Evolutionary conservation across 1,139 yeast genomes (phyloP).

Genomic region (Lizanozyma gosingica): DNA sequence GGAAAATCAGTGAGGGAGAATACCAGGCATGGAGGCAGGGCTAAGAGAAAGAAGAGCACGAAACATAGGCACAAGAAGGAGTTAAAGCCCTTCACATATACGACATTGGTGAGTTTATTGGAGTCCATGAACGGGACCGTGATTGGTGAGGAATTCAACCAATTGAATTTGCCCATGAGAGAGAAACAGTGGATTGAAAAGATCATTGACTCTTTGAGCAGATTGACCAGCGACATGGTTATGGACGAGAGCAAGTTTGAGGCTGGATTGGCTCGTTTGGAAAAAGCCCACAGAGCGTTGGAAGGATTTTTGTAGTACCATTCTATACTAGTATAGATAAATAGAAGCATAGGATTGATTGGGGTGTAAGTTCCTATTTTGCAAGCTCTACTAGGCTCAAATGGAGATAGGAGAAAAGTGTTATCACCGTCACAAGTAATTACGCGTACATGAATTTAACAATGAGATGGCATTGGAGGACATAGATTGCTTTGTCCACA

Average conservation of each 20-base stretch:
- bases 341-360: too few relatives aligned
- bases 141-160: constrained; percentile 64
- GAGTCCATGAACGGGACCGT: constrained; percentile 59
- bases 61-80: constrained; percentile 6
- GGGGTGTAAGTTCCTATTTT: too few relatives aligned
- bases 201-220: constrained; percentile 73
- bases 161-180: constrained; percentile 62
- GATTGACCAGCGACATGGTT: constrained; percentile 85
- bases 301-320: constrained; percentile 55
- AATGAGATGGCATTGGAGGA: too few relatives aligned
- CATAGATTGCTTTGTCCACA: too few relatives aligned
- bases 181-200: constrained; percentile 78
- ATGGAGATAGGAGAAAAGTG: too few relatives aligned
- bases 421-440: too few relatives aligned
- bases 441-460: too few relatives aligned
- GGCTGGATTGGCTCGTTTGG: constrained; percentile 72
- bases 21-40: background rate
- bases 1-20: constrained; percentile 27
- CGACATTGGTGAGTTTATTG: constrained; percentile 47
- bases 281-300: constrained; percentile 71
- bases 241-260: constrained; percentile 71
- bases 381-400: too few relatives aligned
- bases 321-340: too few relatives aligned
- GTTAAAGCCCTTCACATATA: constrained; percentile 47
- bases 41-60: background rate